Evolutionary conservation across 2,329 filamentous ascomycete genomes (phyloP).

Genomic region (Ploettnerulaceae sp.): DNA sequence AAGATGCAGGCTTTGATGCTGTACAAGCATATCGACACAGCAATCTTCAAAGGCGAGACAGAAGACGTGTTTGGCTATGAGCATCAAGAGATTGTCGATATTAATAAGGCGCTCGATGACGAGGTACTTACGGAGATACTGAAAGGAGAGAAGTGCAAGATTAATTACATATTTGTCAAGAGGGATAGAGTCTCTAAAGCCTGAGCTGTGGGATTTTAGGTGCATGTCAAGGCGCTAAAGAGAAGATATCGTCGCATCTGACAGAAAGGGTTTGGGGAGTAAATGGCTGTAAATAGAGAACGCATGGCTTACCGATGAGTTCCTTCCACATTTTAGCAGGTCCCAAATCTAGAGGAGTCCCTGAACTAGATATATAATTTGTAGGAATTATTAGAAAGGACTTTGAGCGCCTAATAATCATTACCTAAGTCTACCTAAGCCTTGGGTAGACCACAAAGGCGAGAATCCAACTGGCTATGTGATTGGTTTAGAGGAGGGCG

Average conservation of each 20-base stretch:
- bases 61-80: slow-evolving; percentile 33
- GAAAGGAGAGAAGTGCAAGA: slow-evolving; percentile 38
- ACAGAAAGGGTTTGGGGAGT: neutral
- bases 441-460: too few relatives aligned
- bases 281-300: neutral
- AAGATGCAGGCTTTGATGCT: slow-evolving; percentile 49
- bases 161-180: slow-evolving; percentile 47
- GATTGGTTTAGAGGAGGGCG: too few relatives aligned
- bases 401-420: too few relatives aligned
- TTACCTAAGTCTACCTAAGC: too few relatives aligned
- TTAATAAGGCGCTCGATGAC: slow-evolving; percentile 41
- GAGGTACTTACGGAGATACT: slow-evolving; percentile 45
- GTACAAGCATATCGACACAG: slow-evolving; percentile 48
- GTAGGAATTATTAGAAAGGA: too few relatives aligned
- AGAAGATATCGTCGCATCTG: slow-evolving; percentile 5
- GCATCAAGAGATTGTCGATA: slow-evolving; percentile 34
- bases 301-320: neutral
- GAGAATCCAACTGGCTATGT: too few relatives aligned
- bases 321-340: too few relatives aligned
- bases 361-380: too few relatives aligned
- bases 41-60: slow-evolving; percentile 33
- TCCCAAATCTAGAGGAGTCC: too few relatives aligned
- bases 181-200: slow-evolving; percentile 13
- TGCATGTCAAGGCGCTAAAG: slow-evolving; percentile 18
- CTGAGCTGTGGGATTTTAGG: slow-evolving; percentile 2